phyloP scores from a whole-genome alignment of 2,329 filamentous ascomycete species.

The Calonectria pseudoreteaudii region DNA sequence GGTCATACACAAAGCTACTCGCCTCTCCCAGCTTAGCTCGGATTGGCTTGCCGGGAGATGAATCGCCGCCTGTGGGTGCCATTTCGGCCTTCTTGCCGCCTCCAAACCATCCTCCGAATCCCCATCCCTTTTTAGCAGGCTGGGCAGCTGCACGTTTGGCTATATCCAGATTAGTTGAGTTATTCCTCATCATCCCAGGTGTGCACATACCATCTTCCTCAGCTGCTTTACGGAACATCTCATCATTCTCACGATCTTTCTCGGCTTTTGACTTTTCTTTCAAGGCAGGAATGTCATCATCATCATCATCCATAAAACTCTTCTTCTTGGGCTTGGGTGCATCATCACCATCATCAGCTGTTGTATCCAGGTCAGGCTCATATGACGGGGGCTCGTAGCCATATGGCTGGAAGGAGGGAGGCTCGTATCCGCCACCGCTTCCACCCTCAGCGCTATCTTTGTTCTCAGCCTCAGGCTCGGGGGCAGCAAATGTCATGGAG shows the following conservation, averaged over 20 bases:
- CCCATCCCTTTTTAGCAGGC: constrained; percentile 76
- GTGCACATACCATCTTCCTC: constrained; percentile 74
- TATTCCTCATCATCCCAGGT: not conserved
- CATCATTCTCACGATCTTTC: constrained; percentile 83
- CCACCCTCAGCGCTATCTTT: constrained; percentile 37
- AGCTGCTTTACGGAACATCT: constrained; percentile 86
- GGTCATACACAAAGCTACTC: constrained; percentile 93
- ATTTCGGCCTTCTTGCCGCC: constrained; percentile 70
- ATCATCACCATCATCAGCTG: constrained; percentile 56
- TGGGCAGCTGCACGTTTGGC: constrained; percentile 70
- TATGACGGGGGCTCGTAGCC: constrained; percentile 69
- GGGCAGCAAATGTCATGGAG: constrained; percentile 45
- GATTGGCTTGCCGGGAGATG: constrained; percentile 75
- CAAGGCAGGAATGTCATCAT: constrained; percentile 72
- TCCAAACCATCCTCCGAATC: constrained; percentile 86
- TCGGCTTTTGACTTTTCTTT: constrained; percentile 73
- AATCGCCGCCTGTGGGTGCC: constrained; percentile 47
- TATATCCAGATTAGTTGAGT: constrained; percentile 45
- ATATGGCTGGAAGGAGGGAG: constrained; percentile 71
- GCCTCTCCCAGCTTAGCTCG: constrained; percentile 94
- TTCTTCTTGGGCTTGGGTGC: constrained; percentile 77
- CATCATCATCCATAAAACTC: constrained; percentile 84
- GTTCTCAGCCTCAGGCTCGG: constrained; percentile 16
- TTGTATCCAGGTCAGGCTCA: constrained; percentile 61
- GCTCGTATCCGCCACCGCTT: constrained; percentile 66